These are phyloP conservation scores for Fusarium sterilihyphosum DNA, from an alignment of 2,329 filamentous ascomycete species.

Conservation along the genomic window DNA sequence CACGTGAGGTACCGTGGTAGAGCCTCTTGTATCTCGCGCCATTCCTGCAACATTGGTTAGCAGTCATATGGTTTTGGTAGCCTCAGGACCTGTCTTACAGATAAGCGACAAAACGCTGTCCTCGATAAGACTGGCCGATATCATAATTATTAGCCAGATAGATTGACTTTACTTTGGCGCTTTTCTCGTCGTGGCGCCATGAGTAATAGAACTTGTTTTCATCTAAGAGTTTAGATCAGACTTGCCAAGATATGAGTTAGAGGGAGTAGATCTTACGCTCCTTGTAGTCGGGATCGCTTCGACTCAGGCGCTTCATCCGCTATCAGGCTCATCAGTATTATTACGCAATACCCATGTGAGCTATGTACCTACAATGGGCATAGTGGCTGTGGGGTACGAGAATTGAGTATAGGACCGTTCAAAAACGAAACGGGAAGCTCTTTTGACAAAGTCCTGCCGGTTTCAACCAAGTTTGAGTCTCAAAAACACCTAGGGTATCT, in stretches of 20 bases:
- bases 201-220: not conserved
- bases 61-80: too few species aligned
- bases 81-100: not conserved
- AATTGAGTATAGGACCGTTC: fast-evolving
- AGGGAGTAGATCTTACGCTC: not conserved
- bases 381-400: not conserved
- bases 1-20: not conserved
- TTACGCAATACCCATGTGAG: not conserved
- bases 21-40: not conserved
- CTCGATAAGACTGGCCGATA: not conserved
- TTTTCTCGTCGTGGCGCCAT: not conserved
- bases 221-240: fast-evolving
- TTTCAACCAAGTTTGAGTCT: not conserved
- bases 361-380: not conserved
- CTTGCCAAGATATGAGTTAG: fast-evolving
- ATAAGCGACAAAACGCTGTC: not conserved
- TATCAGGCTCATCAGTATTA: not conserved
- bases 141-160: not conserved
- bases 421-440: too few species aligned
- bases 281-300: not conserved
- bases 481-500: fast-evolving
- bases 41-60: not conserved
- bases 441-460: too few species aligned
- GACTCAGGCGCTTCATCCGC: not conserved
- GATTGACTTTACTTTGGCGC: not conserved